A percentile compares a stretch with the other conserved stretches of the same genome.
These are phyloP conservation scores for Metschnikowia corniflorae DNA, from an alignment of 805 yeast species.

Conservation along the genomic window DNA sequence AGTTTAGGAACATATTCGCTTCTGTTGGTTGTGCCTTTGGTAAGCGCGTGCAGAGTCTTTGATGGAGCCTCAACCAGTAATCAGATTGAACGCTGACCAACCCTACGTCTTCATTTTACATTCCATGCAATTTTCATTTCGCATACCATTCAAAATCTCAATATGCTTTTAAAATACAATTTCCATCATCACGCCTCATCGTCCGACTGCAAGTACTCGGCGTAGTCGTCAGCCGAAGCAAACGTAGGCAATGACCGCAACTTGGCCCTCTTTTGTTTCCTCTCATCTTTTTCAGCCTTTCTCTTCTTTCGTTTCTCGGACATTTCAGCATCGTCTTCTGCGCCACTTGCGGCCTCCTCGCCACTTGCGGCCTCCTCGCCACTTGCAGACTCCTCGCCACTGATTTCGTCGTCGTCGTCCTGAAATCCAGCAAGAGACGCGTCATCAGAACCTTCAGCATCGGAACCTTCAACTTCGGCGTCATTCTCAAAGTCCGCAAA, in stretches of 20 bases:
- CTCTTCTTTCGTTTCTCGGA: conserved; percentile 29
- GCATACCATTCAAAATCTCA: no score
- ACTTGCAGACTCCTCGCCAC: background rate
- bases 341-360: conserved; percentile 7
- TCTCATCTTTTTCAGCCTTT: conserved; percentile 24
- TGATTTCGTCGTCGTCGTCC: background rate
- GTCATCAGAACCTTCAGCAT: conserved; percentile 27
- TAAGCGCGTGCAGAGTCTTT: no score
- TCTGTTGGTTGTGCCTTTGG: no score
- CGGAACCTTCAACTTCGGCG: conserved; percentile 25
- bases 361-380: conserved; percentile 4
- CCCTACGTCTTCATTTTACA: no score
- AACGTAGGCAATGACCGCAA: conserved; percentile 73
- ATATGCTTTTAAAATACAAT: no score
- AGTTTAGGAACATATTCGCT: no score
- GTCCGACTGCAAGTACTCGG: conserved; percentile 65
- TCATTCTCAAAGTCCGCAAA: conserved; percentile 22
- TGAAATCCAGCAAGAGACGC: conserved; percentile 28
- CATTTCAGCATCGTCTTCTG: conserved; percentile 3
- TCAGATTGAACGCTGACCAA: no score
- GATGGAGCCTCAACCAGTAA: no score
- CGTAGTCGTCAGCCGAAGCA: conserved; percentile 86
- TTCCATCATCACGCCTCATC: conserved; percentile 47
- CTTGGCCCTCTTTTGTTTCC: conserved; percentile 48
- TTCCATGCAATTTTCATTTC: no score